Base-by-base conservation (phyloP, 2,329 filamentous ascomycete species). In the Claviceps monticola region DNA sequence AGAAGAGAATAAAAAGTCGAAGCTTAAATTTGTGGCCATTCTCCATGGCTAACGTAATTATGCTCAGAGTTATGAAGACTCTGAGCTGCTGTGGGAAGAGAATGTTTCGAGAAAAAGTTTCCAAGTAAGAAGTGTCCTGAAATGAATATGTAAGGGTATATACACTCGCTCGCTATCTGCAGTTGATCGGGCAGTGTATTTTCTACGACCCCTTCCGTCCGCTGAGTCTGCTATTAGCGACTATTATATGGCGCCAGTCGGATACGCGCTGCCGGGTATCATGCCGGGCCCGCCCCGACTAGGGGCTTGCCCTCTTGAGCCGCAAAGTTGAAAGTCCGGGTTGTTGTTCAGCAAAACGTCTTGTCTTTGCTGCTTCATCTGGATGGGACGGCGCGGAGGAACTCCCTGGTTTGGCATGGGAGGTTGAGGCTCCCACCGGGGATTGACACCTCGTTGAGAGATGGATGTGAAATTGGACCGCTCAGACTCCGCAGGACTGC, bases 391-490 rank as follows among this genome's bases (percentile, higher is more conserved):
- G 41, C 71, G 69, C 39, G 70, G 66, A 19, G 68, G 70, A 51
- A 67, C 69, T 62, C 61, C 70, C 58, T 59, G 68, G 57, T 66
- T 70, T 58, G 70, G 64, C 39, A 72, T 65, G 16, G 70, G 64
- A 14, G 68, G 67, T 45, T 74, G 70, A 2, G 78, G 80, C 56
- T 85, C 80, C 90, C 91, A 96, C 54, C 83, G 82, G 6, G 90
- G 91, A 65, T 96, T 96, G 51, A 96, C 72, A 1, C 86, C 86
- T 37, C 91, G 79, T 67, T 96, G 89, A 0, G 85, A 91, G 46
- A 97, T 84, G 11, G 86, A 93, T 1, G 91, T 96, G 68, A 95
- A 96, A 59, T 85, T 86, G 46, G 83, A 91, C 23, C 80, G 78
- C 62, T 95, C 88, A 56, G 85, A 91, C 60, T 83, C 79, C 34